phyloP scores from a whole-genome alignment of 2,329 filamentous ascomycete genomes.

The Claviceps spartinae region DNA sequence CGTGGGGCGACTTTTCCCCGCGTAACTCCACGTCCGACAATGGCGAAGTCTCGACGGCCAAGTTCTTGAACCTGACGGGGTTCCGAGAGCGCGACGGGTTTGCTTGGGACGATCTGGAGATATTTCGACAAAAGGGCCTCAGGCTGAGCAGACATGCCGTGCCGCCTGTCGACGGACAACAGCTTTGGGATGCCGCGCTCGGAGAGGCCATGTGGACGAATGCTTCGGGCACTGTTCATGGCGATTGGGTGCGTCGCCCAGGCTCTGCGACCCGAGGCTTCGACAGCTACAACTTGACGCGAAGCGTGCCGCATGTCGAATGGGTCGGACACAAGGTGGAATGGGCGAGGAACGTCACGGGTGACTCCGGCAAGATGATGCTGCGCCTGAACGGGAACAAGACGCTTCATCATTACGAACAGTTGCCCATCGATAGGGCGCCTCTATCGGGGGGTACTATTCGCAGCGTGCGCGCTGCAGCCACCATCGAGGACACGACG shows the following conservation, averaged over 20 bases:
- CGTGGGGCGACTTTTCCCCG: constrained; percentile 48
- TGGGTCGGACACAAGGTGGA: constrained; percentile 46
- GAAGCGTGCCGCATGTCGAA: constrained; percentile 48
- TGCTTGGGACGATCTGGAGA: constrained; percentile 60
- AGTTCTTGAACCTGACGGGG: constrained; percentile 61
- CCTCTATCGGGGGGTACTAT: constrained; percentile 38
- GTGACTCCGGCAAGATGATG: constrained; percentile 52
- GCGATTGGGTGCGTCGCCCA: constrained; percentile 56
- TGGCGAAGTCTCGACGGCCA: constrained; percentile 11
- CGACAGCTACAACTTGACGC: constrained; percentile 48
- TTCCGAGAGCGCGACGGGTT: constrained; percentile 61
- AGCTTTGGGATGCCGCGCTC: constrained; percentile 24
- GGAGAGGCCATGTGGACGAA: constrained; percentile 55
- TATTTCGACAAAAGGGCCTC: constrained; percentile 51
- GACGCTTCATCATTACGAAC: constrained; percentile 30
- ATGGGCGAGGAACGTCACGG: constrained; percentile 74
- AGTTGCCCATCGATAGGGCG: constrained; percentile 19
- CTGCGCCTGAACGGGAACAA: constrained; percentile 49
- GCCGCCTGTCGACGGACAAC: constrained; percentile 27
- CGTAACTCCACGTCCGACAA: constrained; percentile 15
- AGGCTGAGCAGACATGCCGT: constrained; percentile 44
- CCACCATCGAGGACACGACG: constrained; percentile 60
- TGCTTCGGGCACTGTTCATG: constrained; percentile 61
- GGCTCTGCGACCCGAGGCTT: constrained; percentile 32
- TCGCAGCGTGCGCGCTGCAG: constrained; percentile 54